A percentile compares a stretch with the other conserved stretches of the same genome.
Evolutionary conservation across 2,329 filamentous ascomycete genomes (phyloP).

Genomic region (Macrophomina tecta): DNA sequence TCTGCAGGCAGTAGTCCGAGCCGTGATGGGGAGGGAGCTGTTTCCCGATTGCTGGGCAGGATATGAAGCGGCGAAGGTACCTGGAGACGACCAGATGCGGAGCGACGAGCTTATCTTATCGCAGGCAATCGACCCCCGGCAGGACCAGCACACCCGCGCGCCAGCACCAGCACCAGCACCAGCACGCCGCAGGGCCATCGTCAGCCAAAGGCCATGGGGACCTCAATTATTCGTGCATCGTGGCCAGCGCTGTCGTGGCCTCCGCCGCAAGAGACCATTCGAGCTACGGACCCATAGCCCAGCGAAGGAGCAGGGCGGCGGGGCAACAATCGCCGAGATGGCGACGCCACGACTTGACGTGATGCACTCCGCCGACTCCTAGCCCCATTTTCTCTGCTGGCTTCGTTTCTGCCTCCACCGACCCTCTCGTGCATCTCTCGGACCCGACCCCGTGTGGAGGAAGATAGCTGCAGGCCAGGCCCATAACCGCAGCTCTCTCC

Average conservation of each 20-base stretch:
- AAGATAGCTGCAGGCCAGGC: not conserved
- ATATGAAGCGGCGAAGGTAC: not conserved
- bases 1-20: slow-evolving; percentile 3
- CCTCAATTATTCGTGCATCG: slow-evolving; percentile 1
- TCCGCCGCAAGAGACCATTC: not conserved
- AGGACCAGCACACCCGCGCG: slow-evolving; percentile 2
- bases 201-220: slow-evolving; percentile 10
- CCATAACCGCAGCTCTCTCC: not conserved
- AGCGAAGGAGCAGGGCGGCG: not conserved
- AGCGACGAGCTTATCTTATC: slow-evolving; percentile 9
- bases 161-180: not conserved
- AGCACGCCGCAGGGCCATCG: not conserved
- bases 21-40: not conserved
- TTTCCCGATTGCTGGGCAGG: not conserved
- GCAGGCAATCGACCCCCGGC: not conserved
- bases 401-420: not conserved
- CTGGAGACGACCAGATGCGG: not conserved
- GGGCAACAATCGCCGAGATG: slow-evolving; percentile 20
- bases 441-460: slow-evolving; percentile 2
- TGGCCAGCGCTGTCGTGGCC: not conserved
- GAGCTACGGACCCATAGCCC: not conserved
- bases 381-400: not conserved
- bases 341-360: slow-evolving; percentile 19
- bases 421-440: not conserved
- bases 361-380: not conserved